These are phyloP conservation scores for Buxus sempervirens DNA, from an alignment of 164 flowering plant genomes.

Conservation along the genomic window DNA sequence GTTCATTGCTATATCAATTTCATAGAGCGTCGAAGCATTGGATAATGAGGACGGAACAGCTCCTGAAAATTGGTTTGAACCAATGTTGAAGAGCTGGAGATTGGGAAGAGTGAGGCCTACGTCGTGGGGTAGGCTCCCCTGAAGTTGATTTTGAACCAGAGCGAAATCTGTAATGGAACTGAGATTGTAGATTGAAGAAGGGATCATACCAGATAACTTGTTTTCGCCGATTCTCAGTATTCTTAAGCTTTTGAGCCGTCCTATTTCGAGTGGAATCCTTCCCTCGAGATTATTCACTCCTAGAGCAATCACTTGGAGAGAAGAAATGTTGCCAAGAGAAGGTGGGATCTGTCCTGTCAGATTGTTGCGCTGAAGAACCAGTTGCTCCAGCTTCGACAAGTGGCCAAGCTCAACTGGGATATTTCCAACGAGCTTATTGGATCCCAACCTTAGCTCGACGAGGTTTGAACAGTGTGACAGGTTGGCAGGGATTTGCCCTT, in stretches of 20 bases:
- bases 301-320: neutral
- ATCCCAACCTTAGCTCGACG: neutral
- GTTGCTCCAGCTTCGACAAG: slow-evolving; percentile 13
- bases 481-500: slow-evolving; percentile 21
- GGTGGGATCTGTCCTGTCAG: slow-evolving; percentile 19
- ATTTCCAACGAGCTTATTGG: slow-evolving; percentile 14
- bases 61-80: slow-evolving; percentile 15
- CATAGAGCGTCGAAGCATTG: slow-evolving; percentile 16
- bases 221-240: neutral
- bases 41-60: slow-evolving; percentile 23
- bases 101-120: slow-evolving; percentile 21
- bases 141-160: slow-evolving; percentile 8
- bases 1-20: slow-evolving; percentile 2
- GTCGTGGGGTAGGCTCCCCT: slow-evolving; percentile 24
- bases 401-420: slow-evolving; percentile 19
- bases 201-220: slow-evolving; percentile 23
- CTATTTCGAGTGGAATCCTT: slow-evolving; percentile 20
- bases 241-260: slow-evolving; percentile 3
- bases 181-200: slow-evolving; percentile 23
- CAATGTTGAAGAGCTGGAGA: neutral
- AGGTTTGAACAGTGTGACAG: slow-evolving; percentile 23
- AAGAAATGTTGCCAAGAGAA: slow-evolving; percentile 21
- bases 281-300: slow-evolving; percentile 14
- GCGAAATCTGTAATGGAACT: neutral
- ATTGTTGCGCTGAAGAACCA: neutral